Evolutionary conservation across 2,329 filamentous ascomycete species (phyloP).

Genomic region (Phialophora macrospora): DNA sequence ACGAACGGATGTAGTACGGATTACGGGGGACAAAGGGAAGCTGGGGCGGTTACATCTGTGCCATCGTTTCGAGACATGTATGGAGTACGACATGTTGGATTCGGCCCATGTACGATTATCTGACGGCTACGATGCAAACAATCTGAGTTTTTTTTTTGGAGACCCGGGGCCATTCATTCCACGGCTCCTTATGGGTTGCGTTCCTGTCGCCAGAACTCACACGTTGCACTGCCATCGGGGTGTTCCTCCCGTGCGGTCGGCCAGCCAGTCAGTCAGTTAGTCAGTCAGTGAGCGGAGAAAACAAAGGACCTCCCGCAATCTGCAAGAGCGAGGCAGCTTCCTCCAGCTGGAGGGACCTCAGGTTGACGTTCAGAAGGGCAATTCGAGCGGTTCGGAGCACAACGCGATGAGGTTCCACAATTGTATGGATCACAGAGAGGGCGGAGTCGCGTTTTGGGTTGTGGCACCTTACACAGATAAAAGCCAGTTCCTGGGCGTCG

Average conservation of each 20-base stretch:
- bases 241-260: too few species aligned
- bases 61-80: background rate
- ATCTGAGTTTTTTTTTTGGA: background rate
- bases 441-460: background rate
- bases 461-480: constrained; percentile 5
- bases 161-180: too few species aligned
- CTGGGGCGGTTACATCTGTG: too few species aligned
- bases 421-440: background rate
- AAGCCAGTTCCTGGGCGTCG: background rate
- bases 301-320: background rate
- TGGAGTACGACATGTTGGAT: background rate
- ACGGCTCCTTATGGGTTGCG: too few species aligned
- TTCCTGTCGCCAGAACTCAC: too few species aligned
- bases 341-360: background rate
- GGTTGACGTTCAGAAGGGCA: background rate
- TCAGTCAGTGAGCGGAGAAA: background rate
- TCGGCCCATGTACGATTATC: background rate
- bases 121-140: background rate
- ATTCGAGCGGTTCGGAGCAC: background rate
- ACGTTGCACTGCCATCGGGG: too few species aligned
- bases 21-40: background rate
- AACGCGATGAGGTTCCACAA: background rate
- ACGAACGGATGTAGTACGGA: too few species aligned
- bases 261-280: too few species aligned
- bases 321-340: background rate